These are phyloP conservation scores for Conringia planisiliqua DNA, from an alignment of 345 rosid species.

Conservation along the genomic window DNA sequence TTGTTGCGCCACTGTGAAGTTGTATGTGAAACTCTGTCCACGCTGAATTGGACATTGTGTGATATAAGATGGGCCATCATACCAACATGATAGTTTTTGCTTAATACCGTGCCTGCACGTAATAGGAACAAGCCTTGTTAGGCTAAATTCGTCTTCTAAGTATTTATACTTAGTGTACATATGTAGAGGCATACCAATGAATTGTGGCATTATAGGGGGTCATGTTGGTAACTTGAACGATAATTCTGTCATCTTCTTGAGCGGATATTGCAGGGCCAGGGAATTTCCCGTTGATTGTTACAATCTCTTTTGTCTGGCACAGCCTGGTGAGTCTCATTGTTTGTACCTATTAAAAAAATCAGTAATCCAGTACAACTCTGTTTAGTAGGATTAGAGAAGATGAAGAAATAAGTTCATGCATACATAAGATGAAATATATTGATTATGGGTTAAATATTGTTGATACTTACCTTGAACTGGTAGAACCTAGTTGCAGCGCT, in stretches of 20 bases:
- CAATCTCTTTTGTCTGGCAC: slow-evolving; percentile 62
- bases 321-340: slow-evolving; percentile 53
- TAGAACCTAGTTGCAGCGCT: slow-evolving; percentile 59
- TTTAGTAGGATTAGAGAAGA: neutral
- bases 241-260: slow-evolving; percentile 66
- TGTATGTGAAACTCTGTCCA: slow-evolving; percentile 69
- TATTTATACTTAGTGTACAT: neutral
- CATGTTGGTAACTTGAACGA: slow-evolving; percentile 63
- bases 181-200: slow-evolving; percentile 53
- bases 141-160: neutral
- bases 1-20: slow-evolving; percentile 66
- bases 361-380: slow-evolving; percentile 5
- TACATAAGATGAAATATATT: neutral
- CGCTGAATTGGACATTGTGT: slow-evolving; percentile 84
- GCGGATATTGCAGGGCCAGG: slow-evolving; percentile 79
- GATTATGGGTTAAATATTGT: neutral
- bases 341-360: slow-evolving; percentile 45
- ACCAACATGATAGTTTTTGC: slow-evolving; percentile 83
- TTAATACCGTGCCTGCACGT: slow-evolving; percentile 76
- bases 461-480: slow-evolving; percentile 67
- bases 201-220: slow-evolving; percentile 75
- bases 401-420: neutral
- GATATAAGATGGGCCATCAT: slow-evolving; percentile 83
- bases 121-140: neutral
- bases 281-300: slow-evolving; percentile 58